A percentile compares a stretch with the other conserved stretches of the same genome.
Evolutionary conservation across 2,329 filamentous ascomycete genomes (phyloP).

Genomic region (Xylaria arbuscula): DNA sequence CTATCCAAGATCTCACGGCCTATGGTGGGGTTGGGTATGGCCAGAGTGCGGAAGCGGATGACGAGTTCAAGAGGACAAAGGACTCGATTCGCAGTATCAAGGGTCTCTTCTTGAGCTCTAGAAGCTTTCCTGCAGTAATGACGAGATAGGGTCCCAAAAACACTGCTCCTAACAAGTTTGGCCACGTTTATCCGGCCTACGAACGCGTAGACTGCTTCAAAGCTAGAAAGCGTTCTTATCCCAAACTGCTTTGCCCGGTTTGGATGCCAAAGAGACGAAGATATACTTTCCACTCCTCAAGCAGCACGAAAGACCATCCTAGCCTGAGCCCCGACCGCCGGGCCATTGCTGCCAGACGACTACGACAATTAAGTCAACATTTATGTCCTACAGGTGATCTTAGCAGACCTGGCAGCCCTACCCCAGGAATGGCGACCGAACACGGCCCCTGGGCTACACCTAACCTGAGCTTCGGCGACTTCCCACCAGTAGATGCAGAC

Average conservation of each 20-base stretch:
- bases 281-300: too few relatives aligned
- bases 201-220: too few relatives aligned
- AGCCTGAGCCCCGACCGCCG: neutral
- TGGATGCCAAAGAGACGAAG: neutral
- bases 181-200: neutral
- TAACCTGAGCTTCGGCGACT: too few relatives aligned
- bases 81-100: constrained; percentile 83
- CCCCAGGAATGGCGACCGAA: too few relatives aligned
- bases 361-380: neutral
- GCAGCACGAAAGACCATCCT: neutral
- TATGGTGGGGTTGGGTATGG: constrained; percentile 54
- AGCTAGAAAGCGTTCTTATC: neutral
- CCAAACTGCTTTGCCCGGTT: neutral
- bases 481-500: too few relatives aligned
- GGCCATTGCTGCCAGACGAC: neutral
- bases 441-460: too few relatives aligned
- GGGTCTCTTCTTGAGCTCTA: constrained; percentile 78
- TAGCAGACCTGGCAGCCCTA: too few relatives aligned
- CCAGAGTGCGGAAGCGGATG: constrained; percentile 65
- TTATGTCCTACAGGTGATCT: neutral
- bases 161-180: constrained; percentile 22
- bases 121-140: constrained; percentile 72
- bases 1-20: constrained; percentile 54
- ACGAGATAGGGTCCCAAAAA: constrained; percentile 42
- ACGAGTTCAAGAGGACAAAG: constrained; percentile 79